These are phyloP conservation scores for Apiotrichum siamense DNA, from an alignment of 1,284 basidiomycete species.

Conservation along the genomic window DNA sequence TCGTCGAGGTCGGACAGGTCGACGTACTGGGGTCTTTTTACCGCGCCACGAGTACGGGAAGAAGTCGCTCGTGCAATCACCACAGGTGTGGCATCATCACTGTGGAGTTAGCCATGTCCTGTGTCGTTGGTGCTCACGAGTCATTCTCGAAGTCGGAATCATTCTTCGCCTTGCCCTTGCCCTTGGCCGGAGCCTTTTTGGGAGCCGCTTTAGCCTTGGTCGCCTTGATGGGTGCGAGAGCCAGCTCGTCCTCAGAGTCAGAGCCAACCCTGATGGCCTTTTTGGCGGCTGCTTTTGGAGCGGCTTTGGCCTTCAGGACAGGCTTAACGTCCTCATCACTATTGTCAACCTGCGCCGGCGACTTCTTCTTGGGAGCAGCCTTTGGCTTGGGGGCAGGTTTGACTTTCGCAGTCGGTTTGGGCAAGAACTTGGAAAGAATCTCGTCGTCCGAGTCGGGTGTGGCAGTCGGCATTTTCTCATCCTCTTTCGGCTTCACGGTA, in stretches of 20 bases:
- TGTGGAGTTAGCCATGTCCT: no score
- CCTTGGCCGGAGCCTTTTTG: conserved; percentile 8
- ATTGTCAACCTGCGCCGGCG: background rate
- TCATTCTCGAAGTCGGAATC: conserved; percentile 17
- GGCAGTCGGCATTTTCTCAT: conserved; percentile 26
- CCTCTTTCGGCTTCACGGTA: conserved; percentile 8
- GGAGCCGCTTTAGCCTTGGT: conserved; percentile 6
- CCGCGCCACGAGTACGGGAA: conserved; percentile 7
- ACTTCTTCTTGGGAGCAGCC: conserved; percentile 4
- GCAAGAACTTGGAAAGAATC: conserved; percentile 11
- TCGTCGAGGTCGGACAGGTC: conserved; percentile 18
- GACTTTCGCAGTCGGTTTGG: background rate
- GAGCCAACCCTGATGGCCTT: conserved; percentile 48
- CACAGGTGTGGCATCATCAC: background rate
- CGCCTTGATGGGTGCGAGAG: background rate
- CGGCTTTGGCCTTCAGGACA: background rate
- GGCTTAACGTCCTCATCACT: background rate
- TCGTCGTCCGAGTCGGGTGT: conserved; percentile 18
- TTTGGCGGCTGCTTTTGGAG: conserved; percentile 52
- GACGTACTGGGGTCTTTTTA: conserved; percentile 18
- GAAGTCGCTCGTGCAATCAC: conserved; percentile 1
- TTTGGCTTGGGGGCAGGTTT: conserved; percentile 3
- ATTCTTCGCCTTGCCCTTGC: conserved; percentile 14
- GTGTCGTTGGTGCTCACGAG: conserved; percentile 5
- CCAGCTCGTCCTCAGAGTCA: conserved; percentile 2